Evolutionary conservation across 345 rosid species (phyloP), one percentile per base, ranked within the genome.

Genomic region (Arabidopsis thaliana): DNA sequence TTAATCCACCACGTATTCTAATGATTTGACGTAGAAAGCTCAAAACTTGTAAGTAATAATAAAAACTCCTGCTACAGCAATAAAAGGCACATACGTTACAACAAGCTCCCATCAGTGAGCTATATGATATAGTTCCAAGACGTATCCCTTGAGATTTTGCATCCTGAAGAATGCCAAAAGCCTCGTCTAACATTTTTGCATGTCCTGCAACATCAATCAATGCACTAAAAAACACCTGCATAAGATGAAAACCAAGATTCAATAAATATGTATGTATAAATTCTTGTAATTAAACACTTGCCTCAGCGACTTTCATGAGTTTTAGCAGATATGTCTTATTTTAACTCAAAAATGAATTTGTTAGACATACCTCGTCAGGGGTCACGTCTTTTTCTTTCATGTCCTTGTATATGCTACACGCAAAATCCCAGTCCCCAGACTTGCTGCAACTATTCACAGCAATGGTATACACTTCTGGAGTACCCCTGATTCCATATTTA

Each of bases 61-160:
- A 20, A 61, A 76, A 62, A n/a, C 12, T 50, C 55, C 41, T 52
- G 59, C 67, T 33, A 65, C 61, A 65, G 37, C 30, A 66, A 59
- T 73, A 58, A 60, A 72, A 62, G 55, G 70, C 55, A 83, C 96
- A 67, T 86, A 94, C 98, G 81, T 91, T 89, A 83, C 93, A 80
- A 85, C 97, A 91, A 81, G 98, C 97, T 82, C 98, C 98, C 98
- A 94, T 94, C 82, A 94, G 80, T 64, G 98, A 90, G 85, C 98
- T 91, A 76, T 91, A 94, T 76, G 93, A 74, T 80, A 94, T 68
- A 44, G 85, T 86, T 79, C 97, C 96, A 79, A 81, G 80, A 66
- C 50, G 86, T 62, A 79, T 79, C 75, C 93, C 93, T 66, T 81
- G 83, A 73, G 69, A 77, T 83, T 78, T 84, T 55, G 95, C 95